Conservation (phyloP, 192 early-diverging fungal species). For the Backusella parvicylindrica region DNA sequence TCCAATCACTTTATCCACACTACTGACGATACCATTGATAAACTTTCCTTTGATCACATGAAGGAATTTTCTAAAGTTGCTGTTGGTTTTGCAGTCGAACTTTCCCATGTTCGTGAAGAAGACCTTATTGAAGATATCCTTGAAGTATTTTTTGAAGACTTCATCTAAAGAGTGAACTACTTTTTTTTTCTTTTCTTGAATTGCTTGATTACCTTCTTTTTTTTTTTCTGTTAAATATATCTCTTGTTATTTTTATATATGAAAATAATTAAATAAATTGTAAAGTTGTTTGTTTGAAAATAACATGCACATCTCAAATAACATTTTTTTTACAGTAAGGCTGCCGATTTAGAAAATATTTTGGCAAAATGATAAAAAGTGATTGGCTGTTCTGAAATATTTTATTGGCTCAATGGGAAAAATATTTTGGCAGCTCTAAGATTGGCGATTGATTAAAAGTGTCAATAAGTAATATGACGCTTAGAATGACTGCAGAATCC, state of each 20-base stretch:
- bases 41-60: conserved; percentile 86
- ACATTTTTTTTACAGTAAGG: too few species aligned
- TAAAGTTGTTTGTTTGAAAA: not conserved
- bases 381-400: too few species aligned
- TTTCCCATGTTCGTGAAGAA: conserved; percentile 41
- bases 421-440: too few species aligned
- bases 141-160: not conserved
- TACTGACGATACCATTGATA: conserved; percentile 68
- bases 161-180: not conserved
- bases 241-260: not conserved
- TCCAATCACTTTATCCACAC: conserved; percentile 84
- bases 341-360: too few species aligned
- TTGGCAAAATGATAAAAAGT: too few species aligned
- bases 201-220: not conserved
- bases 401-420: too few species aligned
- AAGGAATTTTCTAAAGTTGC: conserved; percentile 82
- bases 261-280: not conserved
- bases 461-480: too few species aligned
- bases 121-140: not conserved
- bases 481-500: too few species aligned
- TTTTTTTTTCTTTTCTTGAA: too few species aligned
- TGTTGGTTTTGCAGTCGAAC: conserved; percentile 85
- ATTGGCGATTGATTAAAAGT: too few species aligned
- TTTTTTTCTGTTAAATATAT: not conserved
- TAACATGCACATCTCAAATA: not conserved